Base-by-base conservation (phyloP, 352 stramenopile genomes). In the Pythium sukuiense region DNA sequence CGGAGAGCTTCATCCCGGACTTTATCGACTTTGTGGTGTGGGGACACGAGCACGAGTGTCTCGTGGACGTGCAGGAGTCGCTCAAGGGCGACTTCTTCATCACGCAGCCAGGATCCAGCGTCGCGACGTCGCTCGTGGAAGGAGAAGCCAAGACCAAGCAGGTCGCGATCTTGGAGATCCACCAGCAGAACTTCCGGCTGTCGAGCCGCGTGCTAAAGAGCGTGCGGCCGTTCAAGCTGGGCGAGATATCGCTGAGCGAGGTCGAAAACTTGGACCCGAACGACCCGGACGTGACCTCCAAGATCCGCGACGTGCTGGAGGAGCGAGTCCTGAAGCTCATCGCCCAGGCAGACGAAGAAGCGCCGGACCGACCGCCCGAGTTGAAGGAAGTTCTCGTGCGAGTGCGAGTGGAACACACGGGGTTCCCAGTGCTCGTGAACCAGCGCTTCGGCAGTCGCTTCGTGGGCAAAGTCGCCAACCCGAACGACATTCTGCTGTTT, bases 31-130 rank as follows among this genome's bases (percentile, higher is more conserved):
- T 99, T 50, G 96, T 98, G 6, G 72, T 96, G 52, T 99, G 96
- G 95, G 97, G 97, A 20, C 97, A 99, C 72, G 98, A 99, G 79
- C 98, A 99, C 76, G 97, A 99, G 81, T 99, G 96, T 74, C 71
- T 90, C 26, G 97, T 99, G 67, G 84, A 98, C 37, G 85, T 94
- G 2, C 75, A 93, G 63, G 93, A 99, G 76, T 98, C 89, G 59
- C 77, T 98, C 18, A 94, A 98, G 48, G 96, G 96, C 13, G 97
- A 98, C 35, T 99, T 99, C 71, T 96, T 95, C 55, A 97, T 99
- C 59, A 96, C 89, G 16, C 97, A 99, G 74, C 97, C 97, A 0
- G 97, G 97, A 2, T 99, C 94, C 3, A 97, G 86, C 9, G 94
- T 99, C 20, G 97, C 97, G 0, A 99, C 97, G 39, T 98, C 89